Percentiles rank a stretch among this genome's conserved stretches.
Evolutionary conservation across 352 stramenopile species (phyloP).

Genomic region (Phytophthora boehmeriae): DNA sequence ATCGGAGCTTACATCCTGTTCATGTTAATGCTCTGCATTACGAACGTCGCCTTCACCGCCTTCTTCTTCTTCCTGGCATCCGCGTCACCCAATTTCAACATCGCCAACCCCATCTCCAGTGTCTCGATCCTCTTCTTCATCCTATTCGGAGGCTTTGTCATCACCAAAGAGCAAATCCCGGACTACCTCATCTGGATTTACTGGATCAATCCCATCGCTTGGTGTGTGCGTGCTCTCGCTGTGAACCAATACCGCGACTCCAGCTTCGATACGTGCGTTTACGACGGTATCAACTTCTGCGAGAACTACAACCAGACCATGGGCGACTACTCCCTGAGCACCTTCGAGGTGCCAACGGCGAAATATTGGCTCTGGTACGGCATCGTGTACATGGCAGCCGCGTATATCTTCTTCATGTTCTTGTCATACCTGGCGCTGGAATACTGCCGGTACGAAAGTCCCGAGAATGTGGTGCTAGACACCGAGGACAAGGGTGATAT

Average conservation of each 20-base stretch:
- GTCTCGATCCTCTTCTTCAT: constrained; percentile 19
- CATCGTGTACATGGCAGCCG: constrained; percentile 6
- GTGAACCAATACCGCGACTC: constrained; percentile 20
- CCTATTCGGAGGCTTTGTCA: constrained; percentile 10
- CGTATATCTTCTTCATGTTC: constrained; percentile 16
- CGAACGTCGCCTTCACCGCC: constrained; percentile 33
- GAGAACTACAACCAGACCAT: constrained; percentile 1
- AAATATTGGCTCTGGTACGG: constrained; percentile 25
- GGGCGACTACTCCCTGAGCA: constrained; percentile 11
- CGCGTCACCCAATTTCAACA: constrained; percentile 21
- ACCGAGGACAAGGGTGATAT: constrained; percentile 1
- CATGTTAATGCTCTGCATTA: constrained; percentile 53
- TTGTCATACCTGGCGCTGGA: constrained; percentile 14
- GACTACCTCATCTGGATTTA: constrained; percentile 21
- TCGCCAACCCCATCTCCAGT: constrained; percentile 19
- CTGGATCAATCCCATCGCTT: constrained; percentile 14
- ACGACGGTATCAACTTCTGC: constrained; percentile 9
- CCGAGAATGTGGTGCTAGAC: constrained; percentile 10
- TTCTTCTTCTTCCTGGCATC: constrained; percentile 37
- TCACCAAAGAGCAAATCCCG: constrained; percentile 17
- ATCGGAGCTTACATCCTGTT: constrained; percentile 24
- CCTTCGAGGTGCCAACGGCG: constrained; percentile 14
- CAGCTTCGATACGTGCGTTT: constrained; percentile 6
- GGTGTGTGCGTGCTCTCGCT: constrained; percentile 14
- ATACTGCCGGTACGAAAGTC: constrained; percentile 8